Conservation (phyloP, 108 stramenopile genomes). For the Conticribra weissflogii region DNA sequence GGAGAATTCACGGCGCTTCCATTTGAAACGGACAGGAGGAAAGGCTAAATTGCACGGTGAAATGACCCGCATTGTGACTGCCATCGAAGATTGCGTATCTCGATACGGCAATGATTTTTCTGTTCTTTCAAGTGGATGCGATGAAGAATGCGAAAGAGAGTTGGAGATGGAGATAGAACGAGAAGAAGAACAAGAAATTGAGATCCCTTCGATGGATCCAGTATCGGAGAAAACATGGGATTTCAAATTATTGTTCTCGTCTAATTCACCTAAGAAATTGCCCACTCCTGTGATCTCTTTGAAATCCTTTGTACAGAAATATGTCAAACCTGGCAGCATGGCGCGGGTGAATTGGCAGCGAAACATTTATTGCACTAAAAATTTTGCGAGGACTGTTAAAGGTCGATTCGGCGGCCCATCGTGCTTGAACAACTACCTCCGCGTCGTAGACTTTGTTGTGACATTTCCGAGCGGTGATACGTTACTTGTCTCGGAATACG, state of each 20-base stretch:
- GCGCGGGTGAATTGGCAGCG: constrained; percentile 13
- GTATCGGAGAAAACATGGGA: constrained; percentile 29
- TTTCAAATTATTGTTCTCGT: constrained; percentile 6
- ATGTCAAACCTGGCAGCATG: background rate
- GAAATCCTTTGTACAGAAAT: constrained; percentile 1
- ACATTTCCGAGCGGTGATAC: constrained; percentile 25
- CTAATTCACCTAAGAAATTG: background rate
- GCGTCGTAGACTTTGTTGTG: constrained; percentile 42
- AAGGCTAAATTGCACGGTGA: background rate
- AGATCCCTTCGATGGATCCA: constrained; percentile 37
- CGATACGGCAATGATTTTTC: constrained; percentile 24
- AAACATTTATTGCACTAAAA: constrained; percentile 25
- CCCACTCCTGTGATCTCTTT: constrained; percentile 6
- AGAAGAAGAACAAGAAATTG: constrained; percentile 56
- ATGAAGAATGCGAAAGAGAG: constrained; percentile 64
- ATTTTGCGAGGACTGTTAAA: constrained; percentile 28
- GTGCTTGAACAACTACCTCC: constrained; percentile 30
- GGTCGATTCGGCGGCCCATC: background rate
- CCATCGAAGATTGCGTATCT: background rate
- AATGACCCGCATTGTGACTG: background rate
- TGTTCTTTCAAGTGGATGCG: constrained; percentile 13
- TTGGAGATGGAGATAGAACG: constrained; percentile 47
- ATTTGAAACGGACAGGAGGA: constrained; percentile 30
- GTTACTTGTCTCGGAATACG: constrained; percentile 48
- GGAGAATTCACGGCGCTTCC: constrained; percentile 10